phyloP scores from a whole-genome alignment of 2,329 filamentous ascomycete genomes.

The Fusarium albidum region DNA sequence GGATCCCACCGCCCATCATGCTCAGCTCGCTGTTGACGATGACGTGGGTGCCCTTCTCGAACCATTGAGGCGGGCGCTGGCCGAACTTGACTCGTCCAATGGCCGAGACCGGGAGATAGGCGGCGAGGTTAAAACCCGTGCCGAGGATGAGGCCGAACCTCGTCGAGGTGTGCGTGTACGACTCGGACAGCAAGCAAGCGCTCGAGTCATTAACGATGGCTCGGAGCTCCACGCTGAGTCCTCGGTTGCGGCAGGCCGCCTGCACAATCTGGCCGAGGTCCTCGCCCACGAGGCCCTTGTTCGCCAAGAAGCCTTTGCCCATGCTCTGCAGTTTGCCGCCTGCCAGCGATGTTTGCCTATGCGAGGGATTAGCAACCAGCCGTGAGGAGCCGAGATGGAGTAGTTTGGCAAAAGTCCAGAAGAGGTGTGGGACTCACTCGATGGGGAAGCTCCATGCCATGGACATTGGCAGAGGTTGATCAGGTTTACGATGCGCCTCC shows the following conservation, averaged over 20 bases:
- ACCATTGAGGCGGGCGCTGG: constrained; percentile 62
- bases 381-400: no score
- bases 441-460: constrained; percentile 76
- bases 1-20: constrained; percentile 69
- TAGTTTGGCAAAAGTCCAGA: no score
- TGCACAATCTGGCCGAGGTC: constrained; percentile 68
- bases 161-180: constrained; percentile 66
- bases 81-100: constrained; percentile 66
- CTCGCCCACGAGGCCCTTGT: constrained; percentile 64
- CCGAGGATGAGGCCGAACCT: constrained; percentile 72
- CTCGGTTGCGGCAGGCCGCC: constrained; percentile 58
- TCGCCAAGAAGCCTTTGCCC: constrained; percentile 72
- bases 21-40: constrained; percentile 73
- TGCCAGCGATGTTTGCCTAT: constrained; percentile 69
- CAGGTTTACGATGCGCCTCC: constrained; percentile 46
- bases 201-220: constrained; percentile 74
- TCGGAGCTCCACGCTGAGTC: constrained; percentile 63
- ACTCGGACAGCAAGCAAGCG: constrained; percentile 71
- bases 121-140: constrained; percentile 72
- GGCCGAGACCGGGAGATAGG: constrained; percentile 66
- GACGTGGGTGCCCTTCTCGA: constrained; percentile 66
- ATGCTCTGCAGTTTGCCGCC: constrained; percentile 67
- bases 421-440: constrained; percentile 58
- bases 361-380: no score
- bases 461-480: constrained; percentile 63